Percentiles rank a stretch among this genome's conserved stretches.
Evolutionary conservation across 1,139 yeast species (phyloP).

Genomic region (Nakaseomyces kungkrabaensis): DNA sequence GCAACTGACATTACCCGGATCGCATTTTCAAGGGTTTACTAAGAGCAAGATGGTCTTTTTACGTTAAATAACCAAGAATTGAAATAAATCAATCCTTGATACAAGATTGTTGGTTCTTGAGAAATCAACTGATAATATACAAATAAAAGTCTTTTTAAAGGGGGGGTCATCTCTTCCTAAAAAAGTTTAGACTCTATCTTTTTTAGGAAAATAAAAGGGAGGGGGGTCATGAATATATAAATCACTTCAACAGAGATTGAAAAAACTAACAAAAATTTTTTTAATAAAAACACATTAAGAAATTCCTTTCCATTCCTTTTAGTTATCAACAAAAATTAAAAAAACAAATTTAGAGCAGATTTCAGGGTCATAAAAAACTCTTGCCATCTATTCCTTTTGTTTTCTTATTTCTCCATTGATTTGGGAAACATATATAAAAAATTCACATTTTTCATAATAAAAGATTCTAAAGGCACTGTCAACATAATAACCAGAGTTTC

Average conservation of each 20-base stretch:
- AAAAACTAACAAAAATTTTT: neutral
- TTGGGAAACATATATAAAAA: neutral
- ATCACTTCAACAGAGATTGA: conserved; percentile 4
- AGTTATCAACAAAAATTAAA: neutral
- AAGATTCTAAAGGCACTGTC: conserved; percentile 3
- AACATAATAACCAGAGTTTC: conserved; percentile 3
- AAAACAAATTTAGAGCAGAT: neutral
- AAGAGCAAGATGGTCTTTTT: too few species aligned
- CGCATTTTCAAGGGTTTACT: too few species aligned
- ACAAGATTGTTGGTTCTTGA: too few species aligned
- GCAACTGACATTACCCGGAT: too few species aligned
- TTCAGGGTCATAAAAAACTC: neutral
- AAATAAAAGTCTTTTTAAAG: neutral
- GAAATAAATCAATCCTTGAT: too few species aligned
- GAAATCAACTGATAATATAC: neutral
- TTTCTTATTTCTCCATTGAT: neutral
- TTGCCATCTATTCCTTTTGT: neutral
- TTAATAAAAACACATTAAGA: neutral
- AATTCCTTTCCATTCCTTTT: neutral
- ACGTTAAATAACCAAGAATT: too few species aligned
- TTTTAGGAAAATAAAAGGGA: too few species aligned
- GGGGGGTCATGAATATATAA: conserved; percentile 3
- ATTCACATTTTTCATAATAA: neutral
- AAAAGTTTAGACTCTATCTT: too few species aligned
- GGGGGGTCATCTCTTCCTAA: neutral